These are phyloP conservation scores for Solanum appendiculatum DNA, from an alignment of 257 asterid species.

Conservation along the genomic window DNA sequence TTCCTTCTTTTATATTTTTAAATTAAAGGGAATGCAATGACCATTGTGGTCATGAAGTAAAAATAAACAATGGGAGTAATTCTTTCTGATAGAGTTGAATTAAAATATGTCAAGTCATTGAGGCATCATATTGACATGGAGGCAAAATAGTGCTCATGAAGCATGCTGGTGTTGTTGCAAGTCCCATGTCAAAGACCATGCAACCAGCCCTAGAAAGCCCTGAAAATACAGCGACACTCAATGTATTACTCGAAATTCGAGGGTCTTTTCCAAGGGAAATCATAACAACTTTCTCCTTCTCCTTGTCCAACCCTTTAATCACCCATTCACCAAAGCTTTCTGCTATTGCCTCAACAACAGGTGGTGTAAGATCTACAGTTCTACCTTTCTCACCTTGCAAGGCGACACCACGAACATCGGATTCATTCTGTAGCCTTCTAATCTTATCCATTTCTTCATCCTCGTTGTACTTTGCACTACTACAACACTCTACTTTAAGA, in stretches of 20 bases:
- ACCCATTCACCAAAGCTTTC: slow-evolving; percentile 98
- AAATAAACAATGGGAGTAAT: background rate
- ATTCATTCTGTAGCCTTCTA: slow-evolving; percentile 74
- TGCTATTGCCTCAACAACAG: slow-evolving; percentile 83
- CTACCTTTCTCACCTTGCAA: slow-evolving; percentile 76
- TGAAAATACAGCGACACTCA: slow-evolving; percentile 62
- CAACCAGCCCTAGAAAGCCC: slow-evolving; percentile 80
- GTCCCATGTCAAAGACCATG: slow-evolving; percentile 70
- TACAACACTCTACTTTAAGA: slow-evolving; percentile 18
- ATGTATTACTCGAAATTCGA: slow-evolving; percentile 51
- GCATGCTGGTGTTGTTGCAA: slow-evolving; percentile 95
- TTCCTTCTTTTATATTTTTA: background rate
- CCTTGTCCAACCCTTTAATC: slow-evolving; percentile 11
- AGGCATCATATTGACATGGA: slow-evolving; percentile 62
- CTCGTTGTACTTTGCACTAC: slow-evolving; percentile 35
- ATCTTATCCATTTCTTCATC: slow-evolving; percentile 82
- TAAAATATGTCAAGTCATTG: slow-evolving; percentile 1
- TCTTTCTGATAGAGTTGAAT: background rate
- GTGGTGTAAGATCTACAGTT: slow-evolving; percentile 58
- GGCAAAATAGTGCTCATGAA: slow-evolving; percentile 89
- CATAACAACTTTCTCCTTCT: slow-evolving; percentile 21
- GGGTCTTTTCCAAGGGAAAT: slow-evolving; percentile 86
- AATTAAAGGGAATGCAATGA: background rate
- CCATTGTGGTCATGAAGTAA: background rate
- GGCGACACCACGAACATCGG: slow-evolving; percentile 94